Evolutionary conservation across 768 basidiomycete species (phyloP).

Genomic region (Cubamyces lactineus): DNA sequence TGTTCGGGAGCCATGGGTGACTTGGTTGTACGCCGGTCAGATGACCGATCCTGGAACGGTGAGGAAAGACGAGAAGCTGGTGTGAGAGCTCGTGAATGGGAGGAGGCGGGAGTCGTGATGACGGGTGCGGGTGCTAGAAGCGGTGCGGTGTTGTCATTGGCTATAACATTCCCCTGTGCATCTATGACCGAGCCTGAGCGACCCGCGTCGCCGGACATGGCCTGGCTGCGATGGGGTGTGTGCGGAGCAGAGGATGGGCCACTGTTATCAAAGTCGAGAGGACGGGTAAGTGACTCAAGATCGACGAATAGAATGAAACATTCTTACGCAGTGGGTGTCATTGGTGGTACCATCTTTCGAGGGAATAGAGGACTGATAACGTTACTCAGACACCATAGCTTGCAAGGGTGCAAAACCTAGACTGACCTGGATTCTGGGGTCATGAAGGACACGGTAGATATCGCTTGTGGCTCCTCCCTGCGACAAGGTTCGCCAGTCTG

Average conservation of each 20-base stretch:
- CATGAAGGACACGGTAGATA: conserved; percentile 24
- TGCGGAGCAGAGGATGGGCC: conserved; percentile 15
- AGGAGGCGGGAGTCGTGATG: conserved; percentile 18
- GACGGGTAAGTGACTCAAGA: background rate
- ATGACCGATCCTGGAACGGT: conserved; percentile 35
- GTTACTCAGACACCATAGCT: background rate
- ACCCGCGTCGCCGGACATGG: background rate
- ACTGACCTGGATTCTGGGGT: conserved; percentile 37
- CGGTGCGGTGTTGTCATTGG: background rate
- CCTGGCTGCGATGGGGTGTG: conserved; percentile 8
- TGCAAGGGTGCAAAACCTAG: background rate
- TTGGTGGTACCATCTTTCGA: conserved; percentile 22
- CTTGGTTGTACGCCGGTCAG: conserved; percentile 24
- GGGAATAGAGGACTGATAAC: conserved; percentile 27
- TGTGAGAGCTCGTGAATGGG: conserved; percentile 28
- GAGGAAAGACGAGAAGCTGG: conserved; percentile 34
- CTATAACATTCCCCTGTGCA: background rate
- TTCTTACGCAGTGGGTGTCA: conserved; percentile 13
- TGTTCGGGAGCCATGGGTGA: conserved; percentile 23
- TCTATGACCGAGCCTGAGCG: background rate
- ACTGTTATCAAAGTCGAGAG: background rate
- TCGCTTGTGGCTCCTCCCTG: conserved; percentile 2
- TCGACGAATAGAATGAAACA: background rate
- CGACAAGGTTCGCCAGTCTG: background rate
- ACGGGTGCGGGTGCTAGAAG: conserved; percentile 21